A percentile compares a stretch with the other conserved stretches of the same genome.
Conservation (phyloP, 1,284 basidiomycete species). For the Chiua sp. region DNA sequence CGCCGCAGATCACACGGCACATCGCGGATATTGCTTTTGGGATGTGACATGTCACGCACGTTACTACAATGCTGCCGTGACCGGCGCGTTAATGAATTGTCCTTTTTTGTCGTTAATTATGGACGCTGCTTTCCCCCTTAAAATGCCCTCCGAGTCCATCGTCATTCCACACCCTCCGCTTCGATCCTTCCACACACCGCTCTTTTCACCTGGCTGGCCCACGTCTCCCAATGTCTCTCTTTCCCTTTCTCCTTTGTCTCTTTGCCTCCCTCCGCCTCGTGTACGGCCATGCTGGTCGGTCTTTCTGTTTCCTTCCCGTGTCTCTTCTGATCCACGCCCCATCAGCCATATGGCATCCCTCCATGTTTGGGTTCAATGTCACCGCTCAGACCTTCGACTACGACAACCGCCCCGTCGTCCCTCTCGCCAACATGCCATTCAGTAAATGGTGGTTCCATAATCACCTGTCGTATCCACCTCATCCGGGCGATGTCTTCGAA, state of each 20-base stretch:
- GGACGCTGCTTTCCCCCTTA: neutral
- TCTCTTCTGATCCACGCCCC: neutral
- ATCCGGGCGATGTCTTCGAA: constrained; percentile 40
- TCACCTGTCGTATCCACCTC: constrained; percentile 40
- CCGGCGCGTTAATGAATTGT: too few species aligned
- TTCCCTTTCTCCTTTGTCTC: constrained; percentile 3
- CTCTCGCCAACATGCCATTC: constrained; percentile 40
- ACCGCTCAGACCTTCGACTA: constrained; percentile 23
- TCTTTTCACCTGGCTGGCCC: constrained; percentile 25
- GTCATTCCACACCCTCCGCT: neutral
- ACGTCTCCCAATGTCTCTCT: constrained; percentile 11
- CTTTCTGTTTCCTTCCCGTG: neutral
- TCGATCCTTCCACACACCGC: neutral
- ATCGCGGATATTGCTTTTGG: constrained; percentile 8
- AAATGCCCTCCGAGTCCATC: neutral
- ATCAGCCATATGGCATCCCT: constrained; percentile 25
- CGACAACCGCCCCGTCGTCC: constrained; percentile 42
- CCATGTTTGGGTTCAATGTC: constrained; percentile 38
- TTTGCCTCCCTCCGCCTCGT: constrained; percentile 11
- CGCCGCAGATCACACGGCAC: neutral
- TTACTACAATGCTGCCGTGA: constrained; percentile 7
- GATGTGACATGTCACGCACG: constrained; percentile 13
- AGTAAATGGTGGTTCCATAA: constrained; percentile 51
- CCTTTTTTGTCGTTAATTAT: neutral
- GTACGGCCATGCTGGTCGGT: constrained; percentile 21